Evolutionary conservation across 2,329 filamentous ascomycete genomes (phyloP), one percentile per base, ranked within the genome.

Genomic region (Atkinsonella hypoxylon): DNA sequence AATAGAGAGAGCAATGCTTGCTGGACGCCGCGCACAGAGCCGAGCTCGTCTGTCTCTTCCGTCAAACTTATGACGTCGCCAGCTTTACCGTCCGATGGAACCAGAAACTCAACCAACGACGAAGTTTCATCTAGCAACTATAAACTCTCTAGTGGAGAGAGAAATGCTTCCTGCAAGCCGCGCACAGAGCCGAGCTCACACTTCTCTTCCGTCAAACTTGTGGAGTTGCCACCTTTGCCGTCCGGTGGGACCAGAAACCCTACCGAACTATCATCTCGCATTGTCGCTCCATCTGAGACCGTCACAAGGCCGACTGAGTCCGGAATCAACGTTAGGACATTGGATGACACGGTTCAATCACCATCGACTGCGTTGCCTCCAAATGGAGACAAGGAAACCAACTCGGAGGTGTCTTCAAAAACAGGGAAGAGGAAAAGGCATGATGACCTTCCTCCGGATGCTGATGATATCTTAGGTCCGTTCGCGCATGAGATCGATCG

Each of bases 401-500:
- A 12, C 18, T 15, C 10, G 30, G 11, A 43, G 17, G 12, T 13
- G 11, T 9, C 20, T 15, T 17, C 20, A 26, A 42, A 41, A 18
- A 4, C 15, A 20, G 36, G 26, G 18, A 42, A 38, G n/a, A 44
- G 34, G 26, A 45, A 26, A 18, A 41, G 4, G 15, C 8, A 12
- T 13, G 20, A 10, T n/a, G n/a, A 40, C 9, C 20, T 22, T 38
- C 4, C 40, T 38, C 7, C 10, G 6, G 20, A 10, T 3, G 20
- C 15, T 17, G 31, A 44, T n/a, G 31, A 44, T 7, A 32, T 45
- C n/a, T 43, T 51, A 31, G 49, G 49, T n/a, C 49, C 49, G 12
- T 40, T 38, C 17, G 49, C 38, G 10, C 30, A 41, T 12, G 20
- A 48, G 31, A 40, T 51, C 22, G 32, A 48, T n/a, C n/a, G 12